Conservation (phyloP, 1,284 basidiomycete genomes). For the Boletus sp. region DNA sequence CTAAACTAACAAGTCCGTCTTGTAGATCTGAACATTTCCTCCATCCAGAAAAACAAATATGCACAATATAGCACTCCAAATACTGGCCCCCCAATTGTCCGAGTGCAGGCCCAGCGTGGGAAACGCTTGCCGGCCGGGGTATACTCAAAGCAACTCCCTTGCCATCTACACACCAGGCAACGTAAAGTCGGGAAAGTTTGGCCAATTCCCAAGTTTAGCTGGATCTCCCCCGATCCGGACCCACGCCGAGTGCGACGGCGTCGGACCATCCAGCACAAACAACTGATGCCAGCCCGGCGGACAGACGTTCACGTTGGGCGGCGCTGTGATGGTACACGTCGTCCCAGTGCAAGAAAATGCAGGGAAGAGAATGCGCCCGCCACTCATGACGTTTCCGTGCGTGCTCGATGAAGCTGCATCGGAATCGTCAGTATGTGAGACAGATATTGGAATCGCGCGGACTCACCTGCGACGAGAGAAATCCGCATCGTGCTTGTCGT, state of each 20-base stretch:
- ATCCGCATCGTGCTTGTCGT: conserved; percentile 49
- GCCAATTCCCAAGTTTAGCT: conserved; percentile 64
- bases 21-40: no score
- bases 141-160: background rate
- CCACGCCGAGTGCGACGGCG: conserved; percentile 67
- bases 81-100: no score
- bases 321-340: conserved; percentile 63
- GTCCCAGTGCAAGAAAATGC: conserved; percentile 57
- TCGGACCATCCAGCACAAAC: conserved; percentile 70
- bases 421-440: background rate
- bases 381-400: conserved; percentile 69
- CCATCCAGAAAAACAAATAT: no score
- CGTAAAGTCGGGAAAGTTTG: conserved; percentile 57
- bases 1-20: no score
- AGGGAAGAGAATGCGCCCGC: conserved; percentile 65
- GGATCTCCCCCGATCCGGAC: conserved; percentile 76
- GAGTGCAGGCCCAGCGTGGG: no score
- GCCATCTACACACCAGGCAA: conserved; percentile 42
- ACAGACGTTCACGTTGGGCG: conserved; percentile 60
- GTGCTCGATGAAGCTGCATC: conserved; percentile 64
- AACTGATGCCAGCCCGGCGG: conserved; percentile 76
- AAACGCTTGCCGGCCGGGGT: no score
- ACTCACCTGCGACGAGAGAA: conserved; percentile 57
- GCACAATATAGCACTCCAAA: no score
- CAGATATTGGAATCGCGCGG: background rate